A percentile compares a stretch with the other conserved stretches of the same genome.
Evolutionary conservation across 257 asterid genomes (phyloP).

Genomic region (Solanum megistacrolobum): DNA sequence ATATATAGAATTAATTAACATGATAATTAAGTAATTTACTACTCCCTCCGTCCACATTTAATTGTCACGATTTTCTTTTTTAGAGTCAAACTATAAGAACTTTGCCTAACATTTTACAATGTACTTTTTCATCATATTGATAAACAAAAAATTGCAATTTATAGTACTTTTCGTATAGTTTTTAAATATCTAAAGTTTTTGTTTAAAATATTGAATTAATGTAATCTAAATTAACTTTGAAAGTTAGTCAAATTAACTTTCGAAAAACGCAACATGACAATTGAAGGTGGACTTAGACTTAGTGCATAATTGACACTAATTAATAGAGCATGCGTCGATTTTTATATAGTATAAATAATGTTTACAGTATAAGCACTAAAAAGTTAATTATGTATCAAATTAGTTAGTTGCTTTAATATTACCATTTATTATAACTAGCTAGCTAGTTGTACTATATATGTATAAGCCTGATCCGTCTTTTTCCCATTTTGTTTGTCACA

Average conservation of each 20-base stretch:
- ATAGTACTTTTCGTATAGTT: neutral
- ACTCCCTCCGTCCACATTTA: neutral
- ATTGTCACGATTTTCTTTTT: too few species aligned
- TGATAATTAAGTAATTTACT: neutral
- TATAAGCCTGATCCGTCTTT: neutral
- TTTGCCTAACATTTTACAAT: too few species aligned
- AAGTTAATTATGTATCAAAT: neutral
- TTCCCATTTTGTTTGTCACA: neutral
- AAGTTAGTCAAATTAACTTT: too few species aligned
- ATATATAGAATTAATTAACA: neutral
- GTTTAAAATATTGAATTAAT: too few species aligned
- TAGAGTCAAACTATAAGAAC: neutral
- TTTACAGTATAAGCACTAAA: neutral
- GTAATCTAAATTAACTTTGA: too few species aligned
- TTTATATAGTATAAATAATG: neutral
- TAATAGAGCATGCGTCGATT: neutral
- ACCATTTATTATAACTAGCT: neutral
- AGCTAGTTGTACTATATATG: neutral
- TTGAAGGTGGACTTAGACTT: neutral
- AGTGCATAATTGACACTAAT: neutral
- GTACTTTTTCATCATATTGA: neutral
- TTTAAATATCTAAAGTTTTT: neutral
- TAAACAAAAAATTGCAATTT: too few species aligned
- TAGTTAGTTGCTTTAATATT: neutral
- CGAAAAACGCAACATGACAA: too few species aligned